Base-by-base conservation (phyloP, 305 asterid genomes). In the Stenogyne calaminthoides region DNA sequence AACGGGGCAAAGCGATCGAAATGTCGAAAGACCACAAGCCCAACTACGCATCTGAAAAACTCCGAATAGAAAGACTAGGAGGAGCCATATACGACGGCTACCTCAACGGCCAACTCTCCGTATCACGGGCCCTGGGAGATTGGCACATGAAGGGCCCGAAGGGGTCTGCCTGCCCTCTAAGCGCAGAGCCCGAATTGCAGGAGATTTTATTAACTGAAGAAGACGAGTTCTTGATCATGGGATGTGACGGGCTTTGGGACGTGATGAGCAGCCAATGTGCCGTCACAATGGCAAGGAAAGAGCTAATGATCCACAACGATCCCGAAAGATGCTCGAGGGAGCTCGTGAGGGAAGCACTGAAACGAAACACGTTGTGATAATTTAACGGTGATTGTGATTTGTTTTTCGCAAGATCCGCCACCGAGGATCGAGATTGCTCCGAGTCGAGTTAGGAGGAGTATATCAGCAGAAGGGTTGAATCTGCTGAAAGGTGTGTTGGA, bases 241-340 rank as follows among this genome's bases (percentile, higher is more conserved):
- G 96, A 9, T 92, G 98, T 14, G 98, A 92, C 1, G 98, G 98
- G 37, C 84, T 92, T 0, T 92, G 98, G 98, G 98, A 90, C 27
- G 98, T 92, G 19, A 92, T 92, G 98, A 92, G 96, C 83, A 92
- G 98, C 83, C 98, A 92, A 77, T 88, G 89, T 40, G 98, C 98
- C 1, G 96, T 92, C 54, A 85, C 96, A 3, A 86, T 92, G 81
- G 95, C 87, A 42, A 80, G 98, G 83, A 92, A 89, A 78, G 98
- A 90, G 81, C 74, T 92, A 78, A 89, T 90, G 98, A 77, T 86
- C 52, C 98, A 92, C 70, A 92, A 92, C 20, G 94, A 92, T 64
- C 98, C 97, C 0, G 91, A 86, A 39, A 86, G 91, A 67, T 92
- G 98, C 84, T 92, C 98, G 5, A 84, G 89, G 66, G 96, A 88